Conservation (phyloP, 1,284 basidiomycete species). For the Trichosporon sp. region DNA sequence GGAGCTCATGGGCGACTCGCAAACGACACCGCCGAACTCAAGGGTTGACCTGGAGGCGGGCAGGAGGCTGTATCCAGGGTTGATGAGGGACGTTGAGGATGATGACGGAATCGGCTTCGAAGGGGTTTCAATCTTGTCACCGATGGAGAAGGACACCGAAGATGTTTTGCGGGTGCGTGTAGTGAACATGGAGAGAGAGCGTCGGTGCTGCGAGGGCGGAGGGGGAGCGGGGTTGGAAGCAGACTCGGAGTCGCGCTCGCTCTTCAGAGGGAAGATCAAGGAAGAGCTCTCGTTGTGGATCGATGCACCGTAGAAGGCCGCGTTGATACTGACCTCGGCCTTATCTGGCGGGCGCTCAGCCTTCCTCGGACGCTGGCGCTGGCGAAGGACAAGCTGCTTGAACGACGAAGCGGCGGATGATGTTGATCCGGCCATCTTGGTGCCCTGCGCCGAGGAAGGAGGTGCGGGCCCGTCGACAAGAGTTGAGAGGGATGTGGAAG, state of each 20-base stretch:
- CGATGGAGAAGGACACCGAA: neutral
- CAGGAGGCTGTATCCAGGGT: neutral
- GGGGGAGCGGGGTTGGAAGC: neutral
- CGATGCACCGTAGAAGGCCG: neutral
- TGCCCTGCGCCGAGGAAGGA: neutral
- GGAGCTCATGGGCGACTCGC: neutral
- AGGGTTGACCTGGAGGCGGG: neutral
- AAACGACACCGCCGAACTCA: neutral
- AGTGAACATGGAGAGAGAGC: neutral
- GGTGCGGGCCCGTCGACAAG: neutral
- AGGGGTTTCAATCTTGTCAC: neutral
- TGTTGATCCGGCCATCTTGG: neutral
- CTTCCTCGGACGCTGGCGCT: neutral
- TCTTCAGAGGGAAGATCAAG: neutral
- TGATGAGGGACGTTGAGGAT: neutral
- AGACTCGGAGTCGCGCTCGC: neutral
- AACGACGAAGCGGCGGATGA: neutral
- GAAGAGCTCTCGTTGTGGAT: neutral
- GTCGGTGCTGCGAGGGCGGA: neutral
- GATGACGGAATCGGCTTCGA: neutral
- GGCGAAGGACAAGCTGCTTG: neutral
- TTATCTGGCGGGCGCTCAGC: neutral
- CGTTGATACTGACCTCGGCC: conserved; percentile 3
- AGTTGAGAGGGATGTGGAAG: neutral
- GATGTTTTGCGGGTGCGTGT: neutral